A percentile compares a stretch with the other conserved stretches of the same genome.
Evolutionary conservation across 768 basidiomycete species (phyloP).

Genomic region (Podaxis carcinomalis): DNA sequence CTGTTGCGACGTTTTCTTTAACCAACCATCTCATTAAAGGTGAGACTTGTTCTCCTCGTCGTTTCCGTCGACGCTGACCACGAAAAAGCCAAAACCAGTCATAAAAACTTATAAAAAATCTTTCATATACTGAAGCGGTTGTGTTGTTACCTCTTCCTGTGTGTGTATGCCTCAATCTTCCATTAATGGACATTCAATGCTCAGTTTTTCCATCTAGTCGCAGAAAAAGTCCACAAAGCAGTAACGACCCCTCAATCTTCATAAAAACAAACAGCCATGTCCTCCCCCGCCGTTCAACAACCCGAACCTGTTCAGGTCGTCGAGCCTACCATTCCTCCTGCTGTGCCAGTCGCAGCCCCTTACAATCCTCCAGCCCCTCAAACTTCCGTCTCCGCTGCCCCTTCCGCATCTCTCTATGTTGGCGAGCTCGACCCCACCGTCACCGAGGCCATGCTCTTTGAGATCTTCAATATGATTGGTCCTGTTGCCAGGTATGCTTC

Average conservation of each 20-base stretch:
- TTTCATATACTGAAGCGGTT: conserved; percentile 67
- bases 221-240: conserved; percentile 87
- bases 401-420: conserved; percentile 95
- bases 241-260: conserved; percentile 73
- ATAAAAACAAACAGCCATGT: conserved; percentile 50
- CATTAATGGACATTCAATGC: conserved; percentile 13
- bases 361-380: conserved; percentile 58
- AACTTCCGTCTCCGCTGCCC: conserved; percentile 55
- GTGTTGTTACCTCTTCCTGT: conserved; percentile 67
- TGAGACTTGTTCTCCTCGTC: conserved; percentile 27
- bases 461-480: conserved; percentile 99
- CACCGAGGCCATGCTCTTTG: conserved; percentile 99
- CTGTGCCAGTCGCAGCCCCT: conserved; percentile 43
- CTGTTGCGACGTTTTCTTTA: conserved; percentile 34
- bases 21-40: conserved; percentile 70
- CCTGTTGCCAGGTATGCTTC: conserved; percentile 86
- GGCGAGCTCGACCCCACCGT: conserved; percentile 98
- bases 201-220: conserved; percentile 32
- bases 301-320: conserved; percentile 50
- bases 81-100: conserved; percentile 54
- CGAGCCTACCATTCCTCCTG: conserved; percentile 42
- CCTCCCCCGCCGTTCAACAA: conserved; percentile 50
- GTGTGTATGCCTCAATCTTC: conserved; percentile 33
- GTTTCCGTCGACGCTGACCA: conserved; percentile 14
- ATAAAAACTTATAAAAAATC: conserved; percentile 68